A percentile compares a stretch with the other conserved stretches of the same genome.
These are phyloP conservation scores for Alternaria burnsii DNA, from an alignment of 2,329 filamentous ascomycete genomes.

Conservation along the genomic window DNA sequence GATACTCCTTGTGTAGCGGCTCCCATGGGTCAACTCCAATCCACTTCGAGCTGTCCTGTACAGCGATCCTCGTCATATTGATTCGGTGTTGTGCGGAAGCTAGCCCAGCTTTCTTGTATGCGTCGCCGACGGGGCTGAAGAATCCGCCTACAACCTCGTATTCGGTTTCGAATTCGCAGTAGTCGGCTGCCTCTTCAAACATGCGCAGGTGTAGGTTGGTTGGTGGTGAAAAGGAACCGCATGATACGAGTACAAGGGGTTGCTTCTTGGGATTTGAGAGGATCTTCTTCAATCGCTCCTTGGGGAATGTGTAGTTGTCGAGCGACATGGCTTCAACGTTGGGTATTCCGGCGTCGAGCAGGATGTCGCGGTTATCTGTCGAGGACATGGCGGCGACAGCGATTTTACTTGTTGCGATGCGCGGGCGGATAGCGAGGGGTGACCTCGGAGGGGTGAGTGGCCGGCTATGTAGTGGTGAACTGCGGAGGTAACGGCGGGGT, in stretches of 20 bases:
- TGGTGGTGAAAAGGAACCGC: slow-evolving; percentile 75
- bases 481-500: slow-evolving; percentile 9
- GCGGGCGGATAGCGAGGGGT: slow-evolving; percentile 15
- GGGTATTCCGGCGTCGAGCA: slow-evolving; percentile 36
- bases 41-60: slow-evolving; percentile 67
- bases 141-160: slow-evolving; percentile 91
- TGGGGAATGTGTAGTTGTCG: slow-evolving; percentile 68
- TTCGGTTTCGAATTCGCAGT: slow-evolving; percentile 71
- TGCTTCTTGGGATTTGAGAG: slow-evolving; percentile 65
- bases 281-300: slow-evolving; percentile 64
- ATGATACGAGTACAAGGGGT: slow-evolving; percentile 73
- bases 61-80: slow-evolving; percentile 86
- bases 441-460: slow-evolving; percentile 19
- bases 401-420: slow-evolving; percentile 3
- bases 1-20: slow-evolving; percentile 83
- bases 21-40: slow-evolving; percentile 64
- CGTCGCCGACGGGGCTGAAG: slow-evolving; percentile 77
- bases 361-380: slow-evolving; percentile 27
- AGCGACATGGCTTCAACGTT: slow-evolving; percentile 46
- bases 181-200: slow-evolving; percentile 88
- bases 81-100: slow-evolving; percentile 77
- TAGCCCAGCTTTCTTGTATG: slow-evolving; percentile 82
- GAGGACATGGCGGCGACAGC: slow-evolving; percentile 34
- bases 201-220: slow-evolving; percentile 83
- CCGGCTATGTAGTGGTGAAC: slow-evolving; percentile 13